Conservation (phyloP, 2,329 filamentous ascomycete genomes). For the Chaetomiaceae sp. region DNA sequence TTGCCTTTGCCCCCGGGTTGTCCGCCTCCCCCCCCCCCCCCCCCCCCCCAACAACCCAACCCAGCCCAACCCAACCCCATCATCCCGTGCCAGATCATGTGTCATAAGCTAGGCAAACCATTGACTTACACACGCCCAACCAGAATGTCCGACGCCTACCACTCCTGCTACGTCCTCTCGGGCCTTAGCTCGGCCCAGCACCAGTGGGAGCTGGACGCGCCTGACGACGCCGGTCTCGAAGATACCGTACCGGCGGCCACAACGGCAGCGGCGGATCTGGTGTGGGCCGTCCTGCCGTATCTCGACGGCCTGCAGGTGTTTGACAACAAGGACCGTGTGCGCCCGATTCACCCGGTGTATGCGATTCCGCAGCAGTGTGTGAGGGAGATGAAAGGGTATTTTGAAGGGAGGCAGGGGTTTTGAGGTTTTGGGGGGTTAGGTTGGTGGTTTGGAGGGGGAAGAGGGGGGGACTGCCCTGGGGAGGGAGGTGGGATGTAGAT, state of each 20-base stretch:
- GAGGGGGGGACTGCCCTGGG: too few species aligned
- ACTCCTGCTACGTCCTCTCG: slow-evolving; percentile 86
- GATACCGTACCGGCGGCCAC: too few species aligned
- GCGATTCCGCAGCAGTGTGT: slow-evolving; percentile 70
- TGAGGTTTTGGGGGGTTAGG: slow-evolving; percentile 25
- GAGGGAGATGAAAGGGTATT: slow-evolving; percentile 61
- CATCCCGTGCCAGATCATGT: slow-evolving; percentile 12
- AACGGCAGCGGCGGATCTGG: slow-evolving; percentile 17
- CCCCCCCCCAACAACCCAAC: too few species aligned
- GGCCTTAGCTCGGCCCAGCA: slow-evolving; percentile 82
- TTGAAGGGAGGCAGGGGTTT: slow-evolving; percentile 53
- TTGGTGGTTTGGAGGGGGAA: neutral
- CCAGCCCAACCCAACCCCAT: neutral
- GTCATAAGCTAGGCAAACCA: slow-evolving; percentile 37
- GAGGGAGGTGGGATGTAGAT: too few species aligned
- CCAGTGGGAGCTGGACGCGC: slow-evolving; percentile 47
- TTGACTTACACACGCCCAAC: slow-evolving; percentile 28
- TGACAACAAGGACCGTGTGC: slow-evolving; percentile 65
- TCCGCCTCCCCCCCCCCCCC: too few species aligned
- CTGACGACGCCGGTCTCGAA: slow-evolving; percentile 24
- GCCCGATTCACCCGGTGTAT: slow-evolving; percentile 75
- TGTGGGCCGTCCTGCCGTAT: slow-evolving; percentile 46
- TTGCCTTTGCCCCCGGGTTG: too few species aligned
- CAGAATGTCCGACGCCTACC: slow-evolving; percentile 70
- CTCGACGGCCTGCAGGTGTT: slow-evolving; percentile 56